Base-by-base conservation (phyloP, 2,329 filamentous ascomycete species). In the Hirsutella minnesotensis region DNA sequence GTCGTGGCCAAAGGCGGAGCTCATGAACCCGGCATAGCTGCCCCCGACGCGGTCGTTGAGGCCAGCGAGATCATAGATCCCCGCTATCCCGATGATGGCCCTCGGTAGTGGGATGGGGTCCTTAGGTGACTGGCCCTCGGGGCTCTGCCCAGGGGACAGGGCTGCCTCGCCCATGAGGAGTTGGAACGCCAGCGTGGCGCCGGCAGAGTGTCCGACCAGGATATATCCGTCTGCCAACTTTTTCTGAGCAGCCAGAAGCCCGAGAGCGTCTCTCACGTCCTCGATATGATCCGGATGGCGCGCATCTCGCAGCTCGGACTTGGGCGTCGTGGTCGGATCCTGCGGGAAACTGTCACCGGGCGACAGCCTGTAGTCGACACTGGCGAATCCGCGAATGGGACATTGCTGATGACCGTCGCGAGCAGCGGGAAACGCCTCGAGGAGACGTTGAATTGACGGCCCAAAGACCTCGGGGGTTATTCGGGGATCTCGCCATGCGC, bases 61-160 rank as follows among this genome's bases (percentile, higher is more conserved):
- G 0, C 68, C 68, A 8, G 66, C 66, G 9, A 87, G 58, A 53
- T 83, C 75, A 58, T 85, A 86, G 19, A 87, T 75, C 1, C 83
- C 82, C 43, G 74, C 73, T 18, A 83, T 60, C 29, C 78, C 72
- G 4, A 84, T 55, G n/a, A 84, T 60, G 4, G 70, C 73, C 3
- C 62, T 53, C 0, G 77, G 77, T 16, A 66, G 54, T 5, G 57
- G 59, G 3, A 65, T 54, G 9, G 58, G 20, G 21, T n/a, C 13
- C 30, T 30, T 13, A 30, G 18, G 45, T 21, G 36, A 7, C n/a
- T 34, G 31, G 3, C 24, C 24, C 12, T 12, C 24, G 12, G 12
- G 24, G 24, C n/a, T 15, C 4, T 50, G 39, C 39, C 44, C 40
- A 43, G 45, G 15, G 15, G 15, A 18, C 16, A 62, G 47, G 39